A percentile compares a stretch with the other conserved stretches of the same genome.
Conservation (phyloP, 2,329 filamentous ascomycete species). For the Cyphellophora attinorum region DNA sequence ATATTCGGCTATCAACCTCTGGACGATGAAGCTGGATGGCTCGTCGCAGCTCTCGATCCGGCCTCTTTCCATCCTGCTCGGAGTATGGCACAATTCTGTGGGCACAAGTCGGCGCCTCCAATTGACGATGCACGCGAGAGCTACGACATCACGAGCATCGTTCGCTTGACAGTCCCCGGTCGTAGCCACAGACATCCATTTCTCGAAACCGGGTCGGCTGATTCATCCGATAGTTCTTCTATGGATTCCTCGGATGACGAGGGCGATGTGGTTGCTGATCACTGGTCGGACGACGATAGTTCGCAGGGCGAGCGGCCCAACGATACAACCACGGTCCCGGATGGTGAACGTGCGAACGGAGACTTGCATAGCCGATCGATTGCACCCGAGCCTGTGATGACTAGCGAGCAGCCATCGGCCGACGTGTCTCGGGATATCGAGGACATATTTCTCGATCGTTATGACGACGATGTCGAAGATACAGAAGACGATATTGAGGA, state of each 20-base stretch:
- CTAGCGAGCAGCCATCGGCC: no score
- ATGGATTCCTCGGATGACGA: background rate
- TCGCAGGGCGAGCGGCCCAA: no score
- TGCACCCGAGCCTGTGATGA: no score
- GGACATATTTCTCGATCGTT: constrained; percentile 1
- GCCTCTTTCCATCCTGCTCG: constrained; percentile 27
- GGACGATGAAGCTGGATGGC: constrained; percentile 30
- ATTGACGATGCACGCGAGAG: constrained; percentile 14
- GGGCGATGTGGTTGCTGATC: background rate
- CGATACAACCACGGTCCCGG: no score
- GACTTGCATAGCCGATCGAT: no score
- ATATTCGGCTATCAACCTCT: no score
- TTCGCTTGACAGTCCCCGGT: constrained; percentile 14
- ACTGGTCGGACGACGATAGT: background rate
- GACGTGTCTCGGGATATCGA: no score
- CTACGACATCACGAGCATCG: constrained; percentile 16
- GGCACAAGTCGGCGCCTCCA: constrained; percentile 16
- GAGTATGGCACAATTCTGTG: constrained; percentile 30
- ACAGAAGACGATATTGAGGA: background rate
- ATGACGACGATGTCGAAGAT: background rate
- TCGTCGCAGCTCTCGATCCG: constrained; percentile 36
- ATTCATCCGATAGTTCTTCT: constrained; percentile 8
- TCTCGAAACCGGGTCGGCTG: constrained; percentile 3
- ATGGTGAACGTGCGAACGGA: no score
- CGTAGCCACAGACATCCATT: constrained; percentile 14